Base-by-base conservation (phyloP, 192 early-diverging fungal species). In the Pilaira anomala region DNA sequence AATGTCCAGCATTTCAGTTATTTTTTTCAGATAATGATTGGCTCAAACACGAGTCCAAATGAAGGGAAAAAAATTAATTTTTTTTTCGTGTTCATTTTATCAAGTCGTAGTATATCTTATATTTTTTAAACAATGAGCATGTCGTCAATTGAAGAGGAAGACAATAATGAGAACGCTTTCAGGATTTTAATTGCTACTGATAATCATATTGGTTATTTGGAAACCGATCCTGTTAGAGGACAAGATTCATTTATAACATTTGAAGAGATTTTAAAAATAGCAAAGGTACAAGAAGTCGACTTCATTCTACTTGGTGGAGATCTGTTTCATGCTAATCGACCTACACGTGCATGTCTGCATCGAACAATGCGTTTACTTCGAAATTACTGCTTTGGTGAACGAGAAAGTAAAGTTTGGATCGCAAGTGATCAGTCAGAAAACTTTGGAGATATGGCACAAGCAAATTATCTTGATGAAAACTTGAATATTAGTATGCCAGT, bases 281-380 rank as follows among this genome's bases (percentile, higher is more conserved):
- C 93, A 5, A 71, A 71, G 25, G 62, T 77, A 29, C 64, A 83
- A 7, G 59, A 89, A 57, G 96, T 92, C 5, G 96, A 98, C 77
- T 90, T 96, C 78, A 80, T 98, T 6, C 77, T 98, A 19, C 78
- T 98, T 4, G 94, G 93, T 22, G 96, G 96, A 19, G 96, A 98
- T 75, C 82, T 98, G 19, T 98, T 96, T 76, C 94, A 98, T 75
- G 93, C 96, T 60, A 97, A 95, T 78, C 86, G 86, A 62, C 96
- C 96, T 7, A 92, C 93, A 30, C 80, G 91, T 12, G 84, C 87
- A 45, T 80, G 83, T 28, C 66, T 94, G 57, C 80, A 92, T 71
- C 78, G 73, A 24, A 86, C 91, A 1, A 83, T 93, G 62, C 70
- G 76, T 7, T 63, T 97, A 16, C 65, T 98, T 33, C 76, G 91